Percentiles rank a stretch among this genome's conserved stretches.
These are phyloP conservation scores for Pseudogymnoascus verrucosus DNA, from an alignment of 2,329 filamentous ascomycete genomes.

Conservation along the genomic window DNA sequence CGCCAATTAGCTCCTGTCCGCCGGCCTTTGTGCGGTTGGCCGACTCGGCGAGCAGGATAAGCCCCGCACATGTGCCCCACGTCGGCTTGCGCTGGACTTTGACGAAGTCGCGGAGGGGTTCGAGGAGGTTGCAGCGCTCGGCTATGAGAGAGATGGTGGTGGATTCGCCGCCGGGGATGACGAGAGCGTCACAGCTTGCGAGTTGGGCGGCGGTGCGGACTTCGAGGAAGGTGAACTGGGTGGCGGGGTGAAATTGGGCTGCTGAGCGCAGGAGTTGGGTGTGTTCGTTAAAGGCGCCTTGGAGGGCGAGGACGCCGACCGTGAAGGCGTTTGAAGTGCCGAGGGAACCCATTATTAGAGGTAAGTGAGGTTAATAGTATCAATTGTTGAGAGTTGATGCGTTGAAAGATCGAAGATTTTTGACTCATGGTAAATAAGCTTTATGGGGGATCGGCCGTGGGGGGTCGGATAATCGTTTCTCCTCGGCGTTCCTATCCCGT, in stretches of 20 bases:
- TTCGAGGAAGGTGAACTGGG: conserved; percentile 35
- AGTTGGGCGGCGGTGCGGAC: conserved; percentile 72
- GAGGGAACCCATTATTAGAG: conserved; percentile 16
- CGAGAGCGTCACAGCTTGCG: conserved; percentile 66
- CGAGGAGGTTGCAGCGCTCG: conserved; percentile 68
- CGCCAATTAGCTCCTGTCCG: conserved; percentile 88
- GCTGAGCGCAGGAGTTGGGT: conserved; percentile 66
- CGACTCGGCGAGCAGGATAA: conserved; percentile 82
- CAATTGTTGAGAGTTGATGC: neutral
- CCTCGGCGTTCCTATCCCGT: conserved; percentile 8
- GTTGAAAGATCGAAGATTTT: conserved; percentile 5
- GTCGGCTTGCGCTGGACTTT: conserved; percentile 74
- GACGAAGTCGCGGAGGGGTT: conserved; percentile 81
- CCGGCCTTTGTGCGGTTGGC: conserved; percentile 85
- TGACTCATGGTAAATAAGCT: conserved; percentile 6
- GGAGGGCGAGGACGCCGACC: conserved; percentile 63
- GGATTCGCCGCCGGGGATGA: conserved; percentile 91
- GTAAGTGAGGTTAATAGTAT: neutral
- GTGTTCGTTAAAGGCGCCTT: conserved; percentile 91
- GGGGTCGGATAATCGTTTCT: neutral
- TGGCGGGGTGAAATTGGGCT: conserved; percentile 17
- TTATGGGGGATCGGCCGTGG: conserved; percentile 6
- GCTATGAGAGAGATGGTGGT: conserved; percentile 89
- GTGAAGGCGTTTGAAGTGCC: conserved; percentile 32
- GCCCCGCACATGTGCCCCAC: conserved; percentile 93